Percentiles rank a stretch among this genome's conserved stretches.
Evolutionary conservation across 2,329 filamentous ascomycete genomes (phyloP).

Genomic region (Paracoccidioides brasiliensis): DNA sequence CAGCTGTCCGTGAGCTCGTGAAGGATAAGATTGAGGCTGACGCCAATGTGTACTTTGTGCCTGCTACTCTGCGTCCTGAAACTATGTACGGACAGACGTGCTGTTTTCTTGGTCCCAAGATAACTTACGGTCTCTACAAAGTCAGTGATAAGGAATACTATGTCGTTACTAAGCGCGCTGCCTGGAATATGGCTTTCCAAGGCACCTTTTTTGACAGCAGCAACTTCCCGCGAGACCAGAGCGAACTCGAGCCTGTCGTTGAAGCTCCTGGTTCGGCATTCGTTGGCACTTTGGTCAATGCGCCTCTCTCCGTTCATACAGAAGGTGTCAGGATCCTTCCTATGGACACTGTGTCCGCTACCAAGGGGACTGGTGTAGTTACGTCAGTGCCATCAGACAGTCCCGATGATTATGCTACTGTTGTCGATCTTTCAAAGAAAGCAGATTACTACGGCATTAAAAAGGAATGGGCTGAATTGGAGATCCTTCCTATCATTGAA

Average conservation of each 20-base stretch:
- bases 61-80: slow-evolving; percentile 85
- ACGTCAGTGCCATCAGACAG: slow-evolving; percentile 93
- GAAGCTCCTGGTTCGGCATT: slow-evolving; percentile 67
- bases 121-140: slow-evolving; percentile 81
- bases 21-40: slow-evolving; percentile 65
- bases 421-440: slow-evolving; percentile 83
- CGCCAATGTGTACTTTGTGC: slow-evolving; percentile 75
- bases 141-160: slow-evolving; percentile 67
- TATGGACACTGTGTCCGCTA: slow-evolving; percentile 85
- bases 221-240: slow-evolving; percentile 46
- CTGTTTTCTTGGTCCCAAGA: slow-evolving; percentile 85
- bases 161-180: slow-evolving; percentile 66
- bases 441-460: slow-evolving; percentile 91
- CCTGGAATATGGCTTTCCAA: slow-evolving; percentile 95
- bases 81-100: slow-evolving; percentile 98
- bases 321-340: slow-evolving; percentile 78
- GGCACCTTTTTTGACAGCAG: slow-evolving; percentile 54
- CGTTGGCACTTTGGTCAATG: slow-evolving; percentile 77
- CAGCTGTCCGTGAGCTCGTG: slow-evolving; percentile 56
- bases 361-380: slow-evolving; percentile 93
- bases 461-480: slow-evolving; percentile 88
- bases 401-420: slow-evolving; percentile 85
- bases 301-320: slow-evolving; percentile 75
- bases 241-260: slow-evolving; percentile 58
- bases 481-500: slow-evolving; percentile 78